Conservation (phyloP, 2,329 filamentous ascomycete genomes). For the Fusarium papillatum region DNA sequence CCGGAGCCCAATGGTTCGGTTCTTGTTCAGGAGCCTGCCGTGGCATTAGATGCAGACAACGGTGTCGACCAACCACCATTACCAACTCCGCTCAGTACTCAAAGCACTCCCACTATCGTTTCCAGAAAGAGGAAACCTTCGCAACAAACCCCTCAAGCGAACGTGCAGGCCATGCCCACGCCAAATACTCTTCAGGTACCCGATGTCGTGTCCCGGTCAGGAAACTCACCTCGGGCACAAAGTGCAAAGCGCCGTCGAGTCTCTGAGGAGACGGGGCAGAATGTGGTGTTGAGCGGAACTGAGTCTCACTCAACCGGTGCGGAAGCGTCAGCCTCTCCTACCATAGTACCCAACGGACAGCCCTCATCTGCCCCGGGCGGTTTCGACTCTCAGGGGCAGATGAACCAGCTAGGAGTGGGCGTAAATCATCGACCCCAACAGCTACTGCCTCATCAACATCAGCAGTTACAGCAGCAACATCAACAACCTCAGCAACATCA, state of each 20-base stretch:
- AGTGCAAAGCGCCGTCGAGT: conserved; percentile 46
- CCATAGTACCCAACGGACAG: conserved; percentile 20
- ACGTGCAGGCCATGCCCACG: neutral
- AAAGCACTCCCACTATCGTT: neutral
- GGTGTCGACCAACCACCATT: neutral
- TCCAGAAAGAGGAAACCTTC: conserved; percentile 30
- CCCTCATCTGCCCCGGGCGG: conserved; percentile 20
- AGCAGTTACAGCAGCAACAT: conserved; percentile 22
- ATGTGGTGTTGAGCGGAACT: conserved; percentile 4
- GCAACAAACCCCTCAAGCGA: conserved; percentile 3
- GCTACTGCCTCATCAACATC: conserved; percentile 13
- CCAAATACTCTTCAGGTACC: conserved; percentile 7
- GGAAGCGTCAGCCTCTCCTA: conserved; percentile 25
- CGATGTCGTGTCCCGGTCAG: neutral
- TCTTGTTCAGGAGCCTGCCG: conserved; percentile 1
- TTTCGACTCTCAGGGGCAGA: conserved; percentile 32
- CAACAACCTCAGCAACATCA: conserved; percentile 24
- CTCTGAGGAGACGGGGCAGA: conserved; percentile 37
- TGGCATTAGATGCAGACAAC: neutral
- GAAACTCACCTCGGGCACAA: conserved; percentile 20
- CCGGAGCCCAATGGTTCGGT: neutral
- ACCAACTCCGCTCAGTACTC: neutral
- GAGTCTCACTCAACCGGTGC: conserved; percentile 22
- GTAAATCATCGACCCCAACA: conserved; percentile 24
- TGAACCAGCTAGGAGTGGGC: neutral